Conservation (phyloP, 2,329 filamentous ascomycete species). For the Botryotinia calthae region DNA sequence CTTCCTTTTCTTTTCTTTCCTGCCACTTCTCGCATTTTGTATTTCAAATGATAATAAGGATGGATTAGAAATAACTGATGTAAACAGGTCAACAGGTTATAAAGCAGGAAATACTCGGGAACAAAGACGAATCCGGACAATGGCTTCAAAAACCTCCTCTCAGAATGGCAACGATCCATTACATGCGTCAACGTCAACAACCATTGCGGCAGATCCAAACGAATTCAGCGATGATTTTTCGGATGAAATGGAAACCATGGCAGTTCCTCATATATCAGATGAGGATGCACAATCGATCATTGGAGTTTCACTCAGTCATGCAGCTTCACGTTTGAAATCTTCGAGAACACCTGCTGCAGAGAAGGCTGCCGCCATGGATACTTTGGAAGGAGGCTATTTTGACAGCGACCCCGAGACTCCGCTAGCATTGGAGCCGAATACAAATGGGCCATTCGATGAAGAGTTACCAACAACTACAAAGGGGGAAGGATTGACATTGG, state of each 20-base stretch:
- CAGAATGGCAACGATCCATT: neutral
- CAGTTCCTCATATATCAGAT: slow-evolving; percentile 35
- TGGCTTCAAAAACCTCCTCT: neutral
- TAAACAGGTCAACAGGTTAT: neutral
- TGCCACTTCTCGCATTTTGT: slow-evolving; percentile 6
- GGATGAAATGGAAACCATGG: slow-evolving; percentile 30
- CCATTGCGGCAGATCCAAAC: slow-evolving; percentile 18
- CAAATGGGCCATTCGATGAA: slow-evolving; percentile 4
- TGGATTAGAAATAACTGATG: neutral
- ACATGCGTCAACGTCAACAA: slow-evolving; percentile 16
- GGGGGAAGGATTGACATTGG: slow-evolving; percentile 21
- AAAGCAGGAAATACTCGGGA: slow-evolving; percentile 11
- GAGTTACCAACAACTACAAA: neutral
- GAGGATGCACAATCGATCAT: slow-evolving; percentile 60
- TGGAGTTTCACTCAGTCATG: slow-evolving; percentile 56
- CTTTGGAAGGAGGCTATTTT: slow-evolving; percentile 46
- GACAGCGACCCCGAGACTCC: slow-evolving; percentile 39
- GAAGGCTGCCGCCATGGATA: slow-evolving; percentile 55
- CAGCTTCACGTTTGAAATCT: slow-evolving; percentile 55
- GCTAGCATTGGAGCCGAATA: slow-evolving; percentile 22
- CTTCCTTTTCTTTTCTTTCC: neutral
- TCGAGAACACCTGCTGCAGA: slow-evolving; percentile 55
- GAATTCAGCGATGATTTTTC: slow-evolving; percentile 24
- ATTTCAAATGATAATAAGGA: neutral
- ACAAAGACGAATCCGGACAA: slow-evolving; percentile 19